Conservation (phyloP, 805 yeast genomes). For the Kodamaea laetipori region DNA sequence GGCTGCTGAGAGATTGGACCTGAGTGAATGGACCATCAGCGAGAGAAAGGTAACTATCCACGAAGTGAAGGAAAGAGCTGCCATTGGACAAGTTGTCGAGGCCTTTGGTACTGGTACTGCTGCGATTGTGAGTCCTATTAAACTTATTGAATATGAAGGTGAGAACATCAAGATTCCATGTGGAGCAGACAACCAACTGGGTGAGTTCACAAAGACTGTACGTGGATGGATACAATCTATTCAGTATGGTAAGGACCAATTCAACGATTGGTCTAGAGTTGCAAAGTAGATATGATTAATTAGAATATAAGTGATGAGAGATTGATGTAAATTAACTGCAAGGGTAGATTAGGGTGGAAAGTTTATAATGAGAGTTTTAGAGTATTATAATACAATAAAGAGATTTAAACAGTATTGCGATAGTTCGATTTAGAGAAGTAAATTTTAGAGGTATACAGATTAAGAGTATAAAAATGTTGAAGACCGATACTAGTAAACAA, state of each 20-base stretch:
- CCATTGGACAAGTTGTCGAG: constrained; percentile 81
- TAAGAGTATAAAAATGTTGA: no score
- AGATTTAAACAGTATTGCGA: no score
- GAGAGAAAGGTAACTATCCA: constrained; percentile 82
- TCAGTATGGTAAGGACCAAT: constrained; percentile 83
- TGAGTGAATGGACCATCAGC: constrained; percentile 74
- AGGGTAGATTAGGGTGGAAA: no score
- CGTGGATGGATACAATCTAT: constrained; percentile 84
- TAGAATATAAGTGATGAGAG: neutral
- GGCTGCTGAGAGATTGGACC: constrained; percentile 72
- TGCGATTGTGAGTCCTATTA: constrained; percentile 92
- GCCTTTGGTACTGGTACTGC: constrained; percentile 98
- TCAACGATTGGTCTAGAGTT: constrained; percentile 53
- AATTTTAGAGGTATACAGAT: no score
- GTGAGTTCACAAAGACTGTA: constrained; percentile 73
- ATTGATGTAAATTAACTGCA: no score
- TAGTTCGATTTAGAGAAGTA: no score
- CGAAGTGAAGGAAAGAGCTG: constrained; percentile 78
- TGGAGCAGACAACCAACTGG: constrained; percentile 74
- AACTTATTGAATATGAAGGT: constrained; percentile 79
- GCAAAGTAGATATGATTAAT: constrained; percentile 17
- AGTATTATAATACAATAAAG: no score
- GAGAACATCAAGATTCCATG: constrained; percentile 70
- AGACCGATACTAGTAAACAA: no score
- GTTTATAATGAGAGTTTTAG: no score